These are phyloP conservation scores for Termitomyces sp. DNA, from an alignment of 768 basidiomycete species.

Conservation along the genomic window DNA sequence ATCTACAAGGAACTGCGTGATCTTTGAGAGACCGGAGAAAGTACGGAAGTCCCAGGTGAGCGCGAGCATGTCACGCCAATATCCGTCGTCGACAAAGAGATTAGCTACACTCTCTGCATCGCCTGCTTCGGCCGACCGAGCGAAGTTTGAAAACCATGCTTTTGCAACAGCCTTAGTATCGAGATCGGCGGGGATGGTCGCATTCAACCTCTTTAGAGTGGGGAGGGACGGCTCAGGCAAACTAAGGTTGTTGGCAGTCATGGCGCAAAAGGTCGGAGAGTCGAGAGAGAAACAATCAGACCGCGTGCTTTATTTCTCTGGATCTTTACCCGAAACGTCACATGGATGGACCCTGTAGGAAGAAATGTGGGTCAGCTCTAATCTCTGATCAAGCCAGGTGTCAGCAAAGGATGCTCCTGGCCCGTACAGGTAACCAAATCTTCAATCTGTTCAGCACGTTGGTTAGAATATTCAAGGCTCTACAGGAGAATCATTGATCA, in stretches of 20 bases:
- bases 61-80: slow-evolving; percentile 17
- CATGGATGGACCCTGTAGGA: too few species aligned
- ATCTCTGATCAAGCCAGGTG: too few species aligned
- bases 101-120: slow-evolving; percentile 11
- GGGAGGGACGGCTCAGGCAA: slow-evolving; percentile 18
- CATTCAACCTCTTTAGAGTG: slow-evolving; percentile 20
- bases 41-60: slow-evolving; percentile 22
- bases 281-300: too few species aligned
- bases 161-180: slow-evolving; percentile 17
- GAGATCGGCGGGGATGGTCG: slow-evolving; percentile 14
- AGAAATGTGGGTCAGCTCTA: too few species aligned
- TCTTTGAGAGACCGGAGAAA: slow-evolving; percentile 13
- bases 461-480: too few species aligned
- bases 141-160: slow-evolving; percentile 22
- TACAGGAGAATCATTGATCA: too few species aligned
- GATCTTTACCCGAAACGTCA: too few species aligned
- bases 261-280: too few species aligned
- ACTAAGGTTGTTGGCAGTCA: neutral
- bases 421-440: too few species aligned
- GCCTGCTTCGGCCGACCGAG: slow-evolving; percentile 7
- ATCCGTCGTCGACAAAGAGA: slow-evolving; percentile 18
- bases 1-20: slow-evolving; percentile 16
- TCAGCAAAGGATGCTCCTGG: too few species aligned
- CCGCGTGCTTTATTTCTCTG: too few species aligned
- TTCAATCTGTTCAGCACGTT: too few species aligned